Conservation (phyloP, 495 filamentous ascomycete genomes). For the Penicillium simplicissimum region DNA sequence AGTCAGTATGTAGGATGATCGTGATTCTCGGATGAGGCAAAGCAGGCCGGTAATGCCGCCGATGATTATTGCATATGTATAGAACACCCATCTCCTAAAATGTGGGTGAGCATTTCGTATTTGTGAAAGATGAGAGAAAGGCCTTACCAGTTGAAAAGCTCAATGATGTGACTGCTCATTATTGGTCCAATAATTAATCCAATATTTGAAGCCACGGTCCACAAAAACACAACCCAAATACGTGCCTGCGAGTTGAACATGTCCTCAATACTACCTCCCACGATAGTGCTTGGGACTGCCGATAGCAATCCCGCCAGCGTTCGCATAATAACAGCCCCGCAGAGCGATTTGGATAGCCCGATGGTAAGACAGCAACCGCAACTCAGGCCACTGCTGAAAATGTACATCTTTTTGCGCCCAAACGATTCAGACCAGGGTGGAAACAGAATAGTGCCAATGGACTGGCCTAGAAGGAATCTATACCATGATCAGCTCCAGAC, state of each 20-base stretch:
- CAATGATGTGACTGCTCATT: constrained; percentile 43
- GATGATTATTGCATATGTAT: constrained; percentile 42
- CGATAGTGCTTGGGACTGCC: constrained; percentile 52
- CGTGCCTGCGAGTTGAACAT: constrained; percentile 49
- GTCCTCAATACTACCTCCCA: constrained; percentile 53
- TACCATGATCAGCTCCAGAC: background rate
- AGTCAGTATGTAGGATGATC: constrained; percentile 43
- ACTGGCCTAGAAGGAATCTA: constrained; percentile 54
- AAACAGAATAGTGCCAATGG: constrained; percentile 49
- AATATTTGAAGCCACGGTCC: constrained; percentile 45
- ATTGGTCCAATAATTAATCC: constrained; percentile 49
- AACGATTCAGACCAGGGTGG: constrained; percentile 55
- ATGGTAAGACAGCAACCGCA: constrained; percentile 45
- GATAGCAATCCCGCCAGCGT: constrained; percentile 49
- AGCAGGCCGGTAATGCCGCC: constrained; percentile 37
- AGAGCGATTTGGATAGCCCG: constrained; percentile 37
- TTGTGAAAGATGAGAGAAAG: background rate
- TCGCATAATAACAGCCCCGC: constrained; percentile 43
- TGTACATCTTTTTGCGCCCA: constrained; percentile 52
- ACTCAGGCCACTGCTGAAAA: constrained; percentile 46
- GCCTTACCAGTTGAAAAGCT: constrained; percentile 36
- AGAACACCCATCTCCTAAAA: constrained; percentile 48
- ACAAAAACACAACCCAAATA: constrained; percentile 52
- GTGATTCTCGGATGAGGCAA: constrained; percentile 43
- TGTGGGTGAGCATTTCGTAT: background rate